Evolutionary conservation across 148 eudicot species (phyloP), one percentile per base, ranked within the genome.

Genomic region (Rhododendron ferrugineum): DNA sequence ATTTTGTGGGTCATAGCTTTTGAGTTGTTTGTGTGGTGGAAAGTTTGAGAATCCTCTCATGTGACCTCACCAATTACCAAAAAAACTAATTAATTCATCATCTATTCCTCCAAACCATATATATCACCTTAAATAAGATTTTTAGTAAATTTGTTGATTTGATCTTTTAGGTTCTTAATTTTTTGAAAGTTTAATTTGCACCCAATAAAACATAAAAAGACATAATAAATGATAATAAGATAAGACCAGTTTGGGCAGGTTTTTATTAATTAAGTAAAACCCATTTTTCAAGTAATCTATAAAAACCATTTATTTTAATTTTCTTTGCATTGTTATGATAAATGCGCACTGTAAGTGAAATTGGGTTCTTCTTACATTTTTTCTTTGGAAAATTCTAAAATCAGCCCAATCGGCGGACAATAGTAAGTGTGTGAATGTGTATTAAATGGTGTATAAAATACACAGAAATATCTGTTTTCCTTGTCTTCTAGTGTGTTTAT

Each of bases 1-100:
- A 89, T 92, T 73, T 89, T 70, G 86, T 89, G 91, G 89, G 91
- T 54, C 87, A 91, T 68, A 79, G 87, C 81, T 36, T 78, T 84
- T 86, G 90, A 86, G 90, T 86, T 84, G 88, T 88, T 46, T 81
- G 78, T 86, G 88, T 89, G 88, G 88, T 89, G 90, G 86, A 89
- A 89, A 89, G 90, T 84, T 84, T 11, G 83, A 73, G 75, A 64
- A 73, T 79, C 70, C 72, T 56, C 80, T 79, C 60, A 83, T 88
- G 90, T 88, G 83, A 81, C 42, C 83, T 34, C 72, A 34, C 83
- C 49, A 85, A 83, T 77, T 75, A 82, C 49, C 44, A 56, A 34
- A 82, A 40, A 64, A 6, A 54, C 10, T 8, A n/a, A 26, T 11
- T 9, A 66, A 60, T 58, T 1, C n/a, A 66, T 26, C 30, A 26